A percentile compares a stretch with the other conserved stretches of the same genome.
Evolutionary conservation across 208 protist genomes (phyloP).

Genomic region (Acanthamoeba castellanii): DNA sequence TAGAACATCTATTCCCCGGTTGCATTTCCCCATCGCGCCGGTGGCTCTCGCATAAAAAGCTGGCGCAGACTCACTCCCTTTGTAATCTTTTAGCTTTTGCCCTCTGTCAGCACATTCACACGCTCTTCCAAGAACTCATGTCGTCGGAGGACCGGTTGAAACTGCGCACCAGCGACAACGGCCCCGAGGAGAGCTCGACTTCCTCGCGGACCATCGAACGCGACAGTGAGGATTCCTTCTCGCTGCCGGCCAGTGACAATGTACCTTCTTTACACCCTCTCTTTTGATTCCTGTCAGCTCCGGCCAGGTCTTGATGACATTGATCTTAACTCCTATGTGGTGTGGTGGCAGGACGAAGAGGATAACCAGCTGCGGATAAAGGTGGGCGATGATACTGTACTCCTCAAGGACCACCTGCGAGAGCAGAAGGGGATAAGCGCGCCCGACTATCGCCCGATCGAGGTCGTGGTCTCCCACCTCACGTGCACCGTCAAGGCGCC

Average conservation of each 20-base stretch:
- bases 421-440: neutral
- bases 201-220: too few relatives aligned
- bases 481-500: slow-evolving; percentile 9
- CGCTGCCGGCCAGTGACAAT: neutral
- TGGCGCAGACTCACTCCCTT: too few relatives aligned
- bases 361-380: neutral
- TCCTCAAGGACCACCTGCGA: neutral
- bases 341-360: neutral
- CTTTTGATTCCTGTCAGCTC: neutral
- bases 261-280: neutral
- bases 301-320: neutral
- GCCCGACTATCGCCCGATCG: neutral
- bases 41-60: too few relatives aligned
- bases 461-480: slow-evolving; percentile 23
- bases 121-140: too few relatives aligned
- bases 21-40: too few relatives aligned
- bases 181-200: too few relatives aligned
- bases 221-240: neutral
- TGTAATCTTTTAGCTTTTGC: too few relatives aligned
- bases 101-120: too few relatives aligned
- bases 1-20: too few relatives aligned
- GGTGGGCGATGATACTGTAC: neutral
- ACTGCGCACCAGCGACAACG: neutral
- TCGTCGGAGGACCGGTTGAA: neutral
- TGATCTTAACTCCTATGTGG: neutral